Base-by-base conservation (phyloP, 1,139 yeast genomes). In the Candida tetrigidarum region DNA sequence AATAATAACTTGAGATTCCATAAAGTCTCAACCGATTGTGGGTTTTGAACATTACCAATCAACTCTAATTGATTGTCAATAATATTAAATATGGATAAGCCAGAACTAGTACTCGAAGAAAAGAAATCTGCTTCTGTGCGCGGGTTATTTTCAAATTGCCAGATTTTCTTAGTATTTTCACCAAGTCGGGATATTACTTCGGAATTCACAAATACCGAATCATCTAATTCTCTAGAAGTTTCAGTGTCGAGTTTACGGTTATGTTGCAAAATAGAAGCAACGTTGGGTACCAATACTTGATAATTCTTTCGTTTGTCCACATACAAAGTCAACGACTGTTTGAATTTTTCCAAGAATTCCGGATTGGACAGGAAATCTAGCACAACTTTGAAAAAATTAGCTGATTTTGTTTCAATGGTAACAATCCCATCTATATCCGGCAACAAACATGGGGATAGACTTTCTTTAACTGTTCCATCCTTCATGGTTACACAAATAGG, bases 1-100 rank as follows among this genome's bases (percentile, higher is more conserved):
- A 87, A 84, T 14, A 88, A 63, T 34, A 88, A 61, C 49, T 78
- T 75, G 48, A 87, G 63, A 52, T 84, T 85, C 86, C 90, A 83
- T 41, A 86, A 60, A 46, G 84, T 87, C 45, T 84, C 86, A 2
- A 72, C 58, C 1, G 62, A 59, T 16, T 54, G 48, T 0, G 90
- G 87, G 1, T 54, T 50, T 12, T 53, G 51, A 1, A 83, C 83
- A 55, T 78, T 65, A 3, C 62, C 58, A 27, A 66, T 66, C 34
- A 85, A 60, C 48, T 84, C 84, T 27, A 80, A 60, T 54, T 82
- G 82, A 50, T 77, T 72, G 56, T 85, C 90, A 23, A 81, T 65
- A 11, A 81, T 75, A 26, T 78, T 76, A 41, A 79, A 72, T 20
- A 76, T 57, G 2, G 74, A 62, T 33, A 69, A 62, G 39, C 64